Evolutionary conservation across 2,329 filamentous ascomycete species (phyloP), one percentile per base, ranked within the genome.

Genomic region (Fonsecaea pedrosoi): DNA sequence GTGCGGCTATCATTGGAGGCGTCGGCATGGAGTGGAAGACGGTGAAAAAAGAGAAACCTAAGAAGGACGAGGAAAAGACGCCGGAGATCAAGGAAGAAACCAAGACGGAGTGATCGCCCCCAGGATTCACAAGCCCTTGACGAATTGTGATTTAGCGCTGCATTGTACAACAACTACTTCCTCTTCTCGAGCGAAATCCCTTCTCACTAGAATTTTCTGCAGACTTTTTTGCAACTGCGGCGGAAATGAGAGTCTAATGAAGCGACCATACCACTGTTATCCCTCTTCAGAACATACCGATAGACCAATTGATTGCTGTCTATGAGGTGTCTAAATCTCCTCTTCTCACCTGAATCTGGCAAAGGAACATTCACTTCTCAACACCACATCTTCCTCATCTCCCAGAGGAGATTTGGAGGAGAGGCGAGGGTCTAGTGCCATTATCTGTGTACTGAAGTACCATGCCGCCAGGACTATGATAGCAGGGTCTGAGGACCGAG

Each of bases 1-100:
- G 72, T 25, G 66, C 64, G 30, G 74, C 72, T 1, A 67, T 74
- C 12, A 50, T 73, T 9, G 74, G 73, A 4, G 71, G 72, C 54
- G 48, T 73, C 10, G 60, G 68, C 54, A 65, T 74, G 15, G 74
- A 76, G 60, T 75, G 74, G 73, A 69, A 72, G 18, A 72, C 70
- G 1, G 69, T 75, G 9, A 75, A 75, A 66, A 66, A 71, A 66
- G 74, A 30, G 6, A 42, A 61, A 50, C 10, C 45, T 8, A 54
- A 61, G 35, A 38, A 35, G 48, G 59, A 61, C 13, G 37, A 61
- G 37, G 48, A 54, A 50, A 54, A 18, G 18, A 13, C 10, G 37
- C 18, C 32, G 34, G 21, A 42, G 13, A 30, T 38, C 12, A 37
- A 42, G 7, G 55, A 58, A 38, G 55, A 58, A 38, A 3, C 15